Evolutionary conservation across 192 early-diverging fungal genomes (phyloP), one percentile per base, ranked within the genome.

Genomic region (Neocallimastix lanati): DNA sequence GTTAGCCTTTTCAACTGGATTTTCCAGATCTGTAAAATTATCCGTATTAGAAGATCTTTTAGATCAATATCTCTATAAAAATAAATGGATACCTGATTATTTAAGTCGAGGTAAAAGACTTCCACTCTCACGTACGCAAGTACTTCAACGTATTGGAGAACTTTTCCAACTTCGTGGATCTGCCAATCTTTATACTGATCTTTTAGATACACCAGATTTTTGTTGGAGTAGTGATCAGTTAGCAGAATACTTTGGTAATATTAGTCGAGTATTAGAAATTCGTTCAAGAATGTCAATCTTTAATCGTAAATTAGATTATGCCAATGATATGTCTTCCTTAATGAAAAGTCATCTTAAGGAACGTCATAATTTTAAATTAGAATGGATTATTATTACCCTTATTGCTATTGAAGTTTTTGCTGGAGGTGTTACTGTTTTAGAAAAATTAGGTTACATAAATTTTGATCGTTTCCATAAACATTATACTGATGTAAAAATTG

Each of bases 301-400:
- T 78, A 91, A 91, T 83, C 87, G 89, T 80, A 91, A 91, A 81
- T 84, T 91, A n/a, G 90, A 91, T 78, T 91, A 91, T 79, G 90
- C 90, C 29, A 90, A 90, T 82, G 90, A 91, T 80, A 79, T 91
- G 14, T 85, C 88, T 3, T 85, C 87, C 36, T 84, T 90, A 14
- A 78, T 91, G 25, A 40, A 84, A 76, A 88, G 86, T 29, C 86
- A 90, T 76, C 79, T 90, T 78, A 84, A 86, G 78, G 87, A 90
- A 78, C 81, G 88, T 79, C 90, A 91, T 79, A 80, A 80, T 50
- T 79, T 81, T 29, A 84, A 83, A 28, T 79, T 84, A n/a, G 83
- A 84, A 77, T 84, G 83, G 83, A 82, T 84, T 37, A 84, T 84
- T 58, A 84, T 84, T 77, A 28, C 81, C 12, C 28, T 84, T 27